These are phyloP conservation scores for Falciphora oryzae DNA, from an alignment of 2,329 filamentous ascomycete species.

Conservation along the genomic window DNA sequence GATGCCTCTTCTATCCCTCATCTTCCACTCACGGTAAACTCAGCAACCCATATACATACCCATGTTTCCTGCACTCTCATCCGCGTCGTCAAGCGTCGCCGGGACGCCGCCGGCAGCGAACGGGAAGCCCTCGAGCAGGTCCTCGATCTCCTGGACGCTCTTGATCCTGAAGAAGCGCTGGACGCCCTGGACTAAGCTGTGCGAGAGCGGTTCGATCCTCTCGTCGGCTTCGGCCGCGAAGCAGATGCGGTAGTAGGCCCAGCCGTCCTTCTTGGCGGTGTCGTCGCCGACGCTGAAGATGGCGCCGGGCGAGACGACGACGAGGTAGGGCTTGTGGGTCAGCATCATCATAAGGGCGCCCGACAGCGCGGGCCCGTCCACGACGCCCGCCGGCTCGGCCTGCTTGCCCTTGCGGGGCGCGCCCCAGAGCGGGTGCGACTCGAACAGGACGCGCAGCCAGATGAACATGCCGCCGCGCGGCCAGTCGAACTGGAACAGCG, in stretches of 20 bases:
- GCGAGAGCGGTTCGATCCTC: constrained; percentile 55
- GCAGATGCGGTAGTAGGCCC: constrained; percentile 71
- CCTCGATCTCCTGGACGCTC: constrained; percentile 58
- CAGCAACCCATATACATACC: constrained; percentile 26
- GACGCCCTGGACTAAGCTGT: constrained; percentile 62
- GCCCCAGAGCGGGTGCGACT: constrained; percentile 63
- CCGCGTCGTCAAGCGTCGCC: constrained; percentile 11
- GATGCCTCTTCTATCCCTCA: background rate
- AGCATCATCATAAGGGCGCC: constrained; percentile 66
- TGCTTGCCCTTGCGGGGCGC: constrained; percentile 22
- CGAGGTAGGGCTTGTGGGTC: constrained; percentile 61
- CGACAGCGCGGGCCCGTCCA: constrained; percentile 51
- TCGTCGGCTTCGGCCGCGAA: constrained; percentile 79
- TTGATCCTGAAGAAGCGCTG: constrained; percentile 74
- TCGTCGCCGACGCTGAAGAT: constrained; percentile 67
- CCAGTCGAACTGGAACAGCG: constrained; percentile 70
- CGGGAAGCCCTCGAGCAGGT: constrained; percentile 40
- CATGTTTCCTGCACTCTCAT: constrained; percentile 24
- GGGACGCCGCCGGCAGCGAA: constrained; percentile 5
- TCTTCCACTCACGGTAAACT: background rate
- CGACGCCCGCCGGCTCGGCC: constrained; percentile 24
- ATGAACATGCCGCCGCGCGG: constrained; percentile 89
- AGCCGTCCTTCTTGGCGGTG: constrained; percentile 53
- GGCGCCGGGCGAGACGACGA: constrained; percentile 63
- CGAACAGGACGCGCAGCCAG: constrained; percentile 70